Conservation (phyloP, 2,329 filamentous ascomycete genomes). For the Fusarium nanum region DNA sequence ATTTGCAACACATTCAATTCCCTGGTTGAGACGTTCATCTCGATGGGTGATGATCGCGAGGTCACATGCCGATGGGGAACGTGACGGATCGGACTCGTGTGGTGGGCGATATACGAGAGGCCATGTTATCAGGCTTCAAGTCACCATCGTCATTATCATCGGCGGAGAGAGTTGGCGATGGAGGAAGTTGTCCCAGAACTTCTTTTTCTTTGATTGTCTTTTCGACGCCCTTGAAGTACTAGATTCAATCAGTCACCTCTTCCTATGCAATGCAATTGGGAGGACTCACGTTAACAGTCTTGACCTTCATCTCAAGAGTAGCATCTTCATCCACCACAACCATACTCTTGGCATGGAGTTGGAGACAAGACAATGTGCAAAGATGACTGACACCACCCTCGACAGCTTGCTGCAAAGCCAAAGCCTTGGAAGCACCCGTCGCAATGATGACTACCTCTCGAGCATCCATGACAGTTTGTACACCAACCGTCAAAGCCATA, state of each 20-base stretch:
- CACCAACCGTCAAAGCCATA: conserved; percentile 16
- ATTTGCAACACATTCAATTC: conserved; percentile 19
- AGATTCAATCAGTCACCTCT: not conserved
- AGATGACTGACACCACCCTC: conserved; percentile 18
- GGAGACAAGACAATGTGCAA: conserved; percentile 12
- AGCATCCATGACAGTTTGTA: conserved; percentile 21
- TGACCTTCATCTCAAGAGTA: conserved; percentile 11
- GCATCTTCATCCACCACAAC: conserved; percentile 12
- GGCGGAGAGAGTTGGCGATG: conserved; percentile 2
- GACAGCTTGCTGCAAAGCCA: conserved; percentile 6
- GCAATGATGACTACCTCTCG: conserved; percentile 21
- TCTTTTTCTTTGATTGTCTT: conserved; percentile 11
- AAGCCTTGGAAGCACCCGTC: not conserved
- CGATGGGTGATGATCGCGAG: accelerated
- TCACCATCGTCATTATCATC: not conserved
- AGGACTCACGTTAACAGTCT: conserved; percentile 10
- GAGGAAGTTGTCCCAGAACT: not conserved
- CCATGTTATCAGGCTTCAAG: conserved; percentile 24
- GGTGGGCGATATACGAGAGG: conserved; percentile 1
- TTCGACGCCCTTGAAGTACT: conserved; percentile 15
- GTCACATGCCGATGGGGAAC: not conserved
- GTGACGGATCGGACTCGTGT: conserved; percentile 13
- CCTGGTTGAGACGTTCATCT: not conserved
- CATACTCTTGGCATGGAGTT: conserved; percentile 12
- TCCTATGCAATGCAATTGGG: accelerated